A percentile compares a stretch with the other conserved stretches of the same genome.
phyloP scores from a whole-genome alignment of 495 filamentous ascomycete genomes.

The Aspergillus biplanus region DNA sequence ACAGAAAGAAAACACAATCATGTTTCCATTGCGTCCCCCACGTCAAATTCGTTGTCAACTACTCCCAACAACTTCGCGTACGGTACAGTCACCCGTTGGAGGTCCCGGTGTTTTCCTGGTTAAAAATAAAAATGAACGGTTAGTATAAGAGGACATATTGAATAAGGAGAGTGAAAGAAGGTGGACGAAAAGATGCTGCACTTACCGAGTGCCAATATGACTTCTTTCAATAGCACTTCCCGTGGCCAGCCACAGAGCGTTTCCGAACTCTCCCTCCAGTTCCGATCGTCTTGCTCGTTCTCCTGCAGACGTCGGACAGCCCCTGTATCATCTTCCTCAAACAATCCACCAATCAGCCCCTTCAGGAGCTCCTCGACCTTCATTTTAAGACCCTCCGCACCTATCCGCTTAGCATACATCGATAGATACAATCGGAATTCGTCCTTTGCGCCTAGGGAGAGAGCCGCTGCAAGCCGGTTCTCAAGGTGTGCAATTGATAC shows the following conservation, averaged over 20 bases:
- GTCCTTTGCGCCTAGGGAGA: constrained; percentile 81
- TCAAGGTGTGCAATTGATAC: constrained; percentile 95
- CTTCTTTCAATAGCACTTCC: constrained; percentile 81
- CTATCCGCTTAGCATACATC: constrained; percentile 96
- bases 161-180: neutral
- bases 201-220: constrained; percentile 90
- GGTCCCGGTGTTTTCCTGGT: constrained; percentile 87
- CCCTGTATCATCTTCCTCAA: constrained; percentile 53
- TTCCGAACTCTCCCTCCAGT: constrained; percentile 53
- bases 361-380: constrained; percentile 93
- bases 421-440: constrained; percentile 90
- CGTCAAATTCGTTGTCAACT: constrained; percentile 46
- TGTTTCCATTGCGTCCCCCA: constrained; percentile 60
- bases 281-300: constrained; percentile 62
- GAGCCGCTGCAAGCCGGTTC: constrained; percentile 87
- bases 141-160: neutral
- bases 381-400: constrained; percentile 78
- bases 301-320: constrained; percentile 47
- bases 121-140: constrained; percentile 35
- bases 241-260: constrained; percentile 85
- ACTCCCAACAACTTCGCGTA: constrained; percentile 77
- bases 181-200: constrained; percentile 20
- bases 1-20: constrained; percentile 20
- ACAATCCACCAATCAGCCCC: constrained; percentile 73
- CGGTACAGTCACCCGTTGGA: constrained; percentile 89